Evolutionary conservation across 2,329 filamentous ascomycete genomes (phyloP).

Genomic region (Pyricularia sp.): DNA sequence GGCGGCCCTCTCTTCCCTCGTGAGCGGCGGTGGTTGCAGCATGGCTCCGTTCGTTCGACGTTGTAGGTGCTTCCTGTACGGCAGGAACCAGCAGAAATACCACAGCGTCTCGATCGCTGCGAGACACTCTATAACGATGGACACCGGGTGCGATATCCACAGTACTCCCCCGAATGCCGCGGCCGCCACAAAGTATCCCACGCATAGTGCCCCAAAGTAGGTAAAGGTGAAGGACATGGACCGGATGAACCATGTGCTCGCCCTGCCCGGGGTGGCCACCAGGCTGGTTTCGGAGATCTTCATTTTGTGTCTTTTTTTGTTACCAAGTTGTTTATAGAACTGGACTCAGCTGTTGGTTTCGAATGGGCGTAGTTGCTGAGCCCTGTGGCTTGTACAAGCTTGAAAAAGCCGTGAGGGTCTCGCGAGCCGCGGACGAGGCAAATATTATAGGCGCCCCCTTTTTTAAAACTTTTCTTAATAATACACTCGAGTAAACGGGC

Average conservation of each 20-base stretch:
- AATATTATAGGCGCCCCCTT: neutral
- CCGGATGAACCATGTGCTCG: neutral
- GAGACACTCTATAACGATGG: slow-evolving; percentile 13
- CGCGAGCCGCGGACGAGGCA: too few relatives aligned
- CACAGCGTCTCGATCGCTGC: slow-evolving; percentile 13
- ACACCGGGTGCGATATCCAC: slow-evolving; percentile 15
- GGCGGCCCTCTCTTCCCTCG: slow-evolving; percentile 8
- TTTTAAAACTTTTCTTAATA: neutral
- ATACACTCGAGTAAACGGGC: neutral
- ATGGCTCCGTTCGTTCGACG: neutral
- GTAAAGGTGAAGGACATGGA: neutral
- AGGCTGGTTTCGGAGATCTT: neutral
- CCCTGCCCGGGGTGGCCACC: neutral
- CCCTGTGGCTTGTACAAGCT: neutral
- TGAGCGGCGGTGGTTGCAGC: slow-evolving; percentile 3
- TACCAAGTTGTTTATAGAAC: neutral
- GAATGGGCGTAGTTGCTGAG: neutral
- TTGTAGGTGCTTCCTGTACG: slow-evolving; percentile 10
- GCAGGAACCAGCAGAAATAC: slow-evolving; percentile 12
- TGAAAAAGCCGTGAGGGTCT: too few relatives aligned
- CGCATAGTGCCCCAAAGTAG: slow-evolving; percentile 7
- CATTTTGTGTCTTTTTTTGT: neutral
- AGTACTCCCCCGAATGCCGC: slow-evolving; percentile 12
- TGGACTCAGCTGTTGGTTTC: neutral
- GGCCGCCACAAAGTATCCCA: slow-evolving; percentile 13